Evolutionary conservation across 1,284 basidiomycete genomes (phyloP).

Genomic region (Coniferiporia weirii): DNA sequence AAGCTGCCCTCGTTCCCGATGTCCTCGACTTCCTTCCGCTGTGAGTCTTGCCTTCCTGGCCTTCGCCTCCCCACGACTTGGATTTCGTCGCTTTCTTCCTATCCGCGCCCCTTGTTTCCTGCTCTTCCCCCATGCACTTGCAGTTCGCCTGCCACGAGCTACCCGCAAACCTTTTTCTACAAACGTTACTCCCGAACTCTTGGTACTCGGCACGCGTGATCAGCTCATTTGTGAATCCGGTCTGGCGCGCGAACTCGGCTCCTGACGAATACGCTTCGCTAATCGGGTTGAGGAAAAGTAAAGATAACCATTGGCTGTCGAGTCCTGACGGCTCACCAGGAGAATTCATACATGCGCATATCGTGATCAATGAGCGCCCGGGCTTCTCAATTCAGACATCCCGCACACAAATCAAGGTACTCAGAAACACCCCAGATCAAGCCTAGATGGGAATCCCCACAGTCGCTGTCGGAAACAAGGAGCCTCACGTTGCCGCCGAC

Average conservation of each 20-base stretch:
- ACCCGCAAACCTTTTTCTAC: constrained; percentile 57
- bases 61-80: neutral
- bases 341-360: constrained; percentile 64
- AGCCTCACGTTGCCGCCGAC: constrained; percentile 81
- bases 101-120: neutral
- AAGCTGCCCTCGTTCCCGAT: neutral
- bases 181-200: constrained; percentile 72
- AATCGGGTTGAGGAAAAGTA: constrained; percentile 48
- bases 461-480: constrained; percentile 68
- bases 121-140: neutral
- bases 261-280: constrained; percentile 71
- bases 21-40: neutral
- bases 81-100: neutral
- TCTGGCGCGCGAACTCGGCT: constrained; percentile 45
- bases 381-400: constrained; percentile 63
- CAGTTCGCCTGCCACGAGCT: constrained; percentile 1
- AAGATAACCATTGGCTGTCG: neutral
- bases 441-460: constrained; percentile 39
- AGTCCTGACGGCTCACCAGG: constrained; percentile 52
- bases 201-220: constrained; percentile 79
- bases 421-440: neutral
- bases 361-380: constrained; percentile 74
- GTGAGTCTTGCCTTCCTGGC: neutral
- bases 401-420: constrained; percentile 30
- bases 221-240: constrained; percentile 44